These are phyloP conservation scores for Gossypium anomalum DNA, from an alignment of 345 rosid species.

Conservation along the genomic window DNA sequence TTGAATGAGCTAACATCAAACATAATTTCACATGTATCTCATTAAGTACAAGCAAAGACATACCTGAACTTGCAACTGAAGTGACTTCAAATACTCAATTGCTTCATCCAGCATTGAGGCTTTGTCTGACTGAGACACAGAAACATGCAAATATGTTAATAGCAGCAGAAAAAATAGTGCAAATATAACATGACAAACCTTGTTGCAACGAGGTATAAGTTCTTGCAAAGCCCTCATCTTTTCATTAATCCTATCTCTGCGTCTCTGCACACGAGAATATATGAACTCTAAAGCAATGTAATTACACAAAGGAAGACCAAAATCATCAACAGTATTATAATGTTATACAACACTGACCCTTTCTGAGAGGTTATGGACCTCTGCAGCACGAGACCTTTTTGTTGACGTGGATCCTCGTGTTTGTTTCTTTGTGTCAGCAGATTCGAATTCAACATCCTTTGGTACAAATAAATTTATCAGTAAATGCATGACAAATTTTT, in stretches of 20 bases:
- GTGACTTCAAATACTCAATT: constrained; percentile 53
- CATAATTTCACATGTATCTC: background rate
- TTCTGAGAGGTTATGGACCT: constrained; percentile 96
- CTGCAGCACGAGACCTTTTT: constrained; percentile 87
- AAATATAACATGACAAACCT: constrained; percentile 26
- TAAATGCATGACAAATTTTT: background rate
- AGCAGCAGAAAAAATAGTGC: background rate
- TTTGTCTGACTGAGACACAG: constrained; percentile 46
- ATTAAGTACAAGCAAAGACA: background rate
- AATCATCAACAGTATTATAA: background rate
- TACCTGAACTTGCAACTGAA: constrained; percentile 64
- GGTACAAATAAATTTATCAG: background rate
- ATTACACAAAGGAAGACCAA: background rate
- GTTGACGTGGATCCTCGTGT: constrained; percentile 54
- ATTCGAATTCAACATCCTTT: constrained; percentile 63
- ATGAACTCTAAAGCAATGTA: constrained; percentile 2
- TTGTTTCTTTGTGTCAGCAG: constrained; percentile 47
- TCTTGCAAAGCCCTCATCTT: constrained; percentile 68
- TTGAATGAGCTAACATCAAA: background rate
- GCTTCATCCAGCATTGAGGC: constrained; percentile 68
- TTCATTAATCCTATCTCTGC: constrained; percentile 64
- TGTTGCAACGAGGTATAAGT: constrained; percentile 50
- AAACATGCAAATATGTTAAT: background rate
- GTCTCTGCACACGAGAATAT: constrained; percentile 36
- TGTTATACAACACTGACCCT: constrained; percentile 49